Percentiles rank a stretch among this genome's conserved stretches.
phyloP scores from a whole-genome alignment of 768 basidiomycete species.

The Leccinum rimulosum region DNA sequence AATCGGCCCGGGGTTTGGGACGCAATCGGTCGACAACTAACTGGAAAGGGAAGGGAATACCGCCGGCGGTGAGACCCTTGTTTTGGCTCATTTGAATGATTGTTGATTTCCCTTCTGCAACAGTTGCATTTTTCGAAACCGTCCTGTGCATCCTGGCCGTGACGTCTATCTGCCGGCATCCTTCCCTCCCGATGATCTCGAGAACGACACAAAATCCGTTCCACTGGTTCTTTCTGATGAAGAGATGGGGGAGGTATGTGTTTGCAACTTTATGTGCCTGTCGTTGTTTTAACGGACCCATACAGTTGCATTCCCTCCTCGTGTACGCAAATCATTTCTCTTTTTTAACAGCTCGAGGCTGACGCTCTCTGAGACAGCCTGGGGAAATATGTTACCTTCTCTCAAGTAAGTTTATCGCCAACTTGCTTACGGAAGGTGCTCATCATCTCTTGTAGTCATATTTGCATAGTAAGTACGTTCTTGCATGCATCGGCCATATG shows the following conservation, averaged over 20 bases:
- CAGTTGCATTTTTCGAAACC: slow-evolving; percentile 48
- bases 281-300: background rate
- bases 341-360: slow-evolving; percentile 22
- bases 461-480: slow-evolving; percentile 15
- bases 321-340: slow-evolving; percentile 39
- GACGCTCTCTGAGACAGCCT: slow-evolving; percentile 38
- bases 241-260: slow-evolving; percentile 46
- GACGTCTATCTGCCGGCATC: slow-evolving; percentile 48
- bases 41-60: slow-evolving; percentile 50
- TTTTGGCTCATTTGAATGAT: background rate
- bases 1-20: slow-evolving; percentile 43
- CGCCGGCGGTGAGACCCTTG: slow-evolving; percentile 39
- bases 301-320: slow-evolving; percentile 55
- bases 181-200: slow-evolving; percentile 42
- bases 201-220: slow-evolving; percentile 11
- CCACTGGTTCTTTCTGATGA: slow-evolving; percentile 40
- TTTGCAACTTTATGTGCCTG: background rate
- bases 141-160: slow-evolving; percentile 33
- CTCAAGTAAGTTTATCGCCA: slow-evolving; percentile 15
- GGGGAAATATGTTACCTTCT: slow-evolving; percentile 31
- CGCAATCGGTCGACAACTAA: slow-evolving; percentile 40
- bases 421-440: slow-evolving; percentile 38
- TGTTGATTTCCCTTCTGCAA: background rate
- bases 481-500: background rate
- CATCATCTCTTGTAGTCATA: slow-evolving; percentile 17